A percentile compares a stretch with the other conserved stretches of the same genome.
phyloP scores from a whole-genome alignment of 192 early-diverging fungal species.

The Kappamyces sp. region DNA sequence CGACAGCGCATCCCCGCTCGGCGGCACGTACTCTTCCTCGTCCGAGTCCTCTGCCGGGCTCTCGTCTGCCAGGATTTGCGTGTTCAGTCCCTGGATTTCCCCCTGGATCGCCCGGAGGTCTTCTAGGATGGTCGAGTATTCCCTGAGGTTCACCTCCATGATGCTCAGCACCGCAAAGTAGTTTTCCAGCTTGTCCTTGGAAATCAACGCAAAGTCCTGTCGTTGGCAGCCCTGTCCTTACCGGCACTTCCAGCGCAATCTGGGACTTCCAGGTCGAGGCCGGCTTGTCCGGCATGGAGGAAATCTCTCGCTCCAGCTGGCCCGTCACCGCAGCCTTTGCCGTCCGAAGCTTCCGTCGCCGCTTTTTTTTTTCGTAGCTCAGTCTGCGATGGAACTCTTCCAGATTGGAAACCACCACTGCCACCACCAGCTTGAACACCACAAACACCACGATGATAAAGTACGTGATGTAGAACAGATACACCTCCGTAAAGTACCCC shows the following conservation, averaged over 20 bases:
- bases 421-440: constrained; percentile 38
- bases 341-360: constrained; percentile 27
- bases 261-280: constrained; percentile 30
- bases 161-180: constrained; percentile 34
- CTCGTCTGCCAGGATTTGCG: constrained; percentile 10
- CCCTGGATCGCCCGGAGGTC: constrained; percentile 25
- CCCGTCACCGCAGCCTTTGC: constrained; percentile 15
- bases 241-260: constrained; percentile 40
- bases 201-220: constrained; percentile 37
- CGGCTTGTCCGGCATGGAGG: constrained; percentile 18
- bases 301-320: constrained; percentile 17
- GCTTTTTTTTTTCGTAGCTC: constrained; percentile 22
- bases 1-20: too few relatives aligned
- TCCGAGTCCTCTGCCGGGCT: too few relatives aligned
- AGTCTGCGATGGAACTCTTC: constrained; percentile 18
- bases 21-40: too few relatives aligned
- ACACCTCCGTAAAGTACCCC: constrained; percentile 29
- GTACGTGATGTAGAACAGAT: constrained; percentile 30
- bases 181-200: constrained; percentile 39
- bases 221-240: constrained; percentile 1
- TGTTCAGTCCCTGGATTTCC: constrained; percentile 12
- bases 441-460: constrained; percentile 36
- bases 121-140: constrained; percentile 29
- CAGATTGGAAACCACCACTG: constrained; percentile 41
- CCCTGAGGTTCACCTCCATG: constrained; percentile 37